Evolutionary conservation across 2,329 filamentous ascomycete genomes (phyloP), one percentile per base, ranked within the genome.

Genomic region (Alternaria sp.): DNA sequence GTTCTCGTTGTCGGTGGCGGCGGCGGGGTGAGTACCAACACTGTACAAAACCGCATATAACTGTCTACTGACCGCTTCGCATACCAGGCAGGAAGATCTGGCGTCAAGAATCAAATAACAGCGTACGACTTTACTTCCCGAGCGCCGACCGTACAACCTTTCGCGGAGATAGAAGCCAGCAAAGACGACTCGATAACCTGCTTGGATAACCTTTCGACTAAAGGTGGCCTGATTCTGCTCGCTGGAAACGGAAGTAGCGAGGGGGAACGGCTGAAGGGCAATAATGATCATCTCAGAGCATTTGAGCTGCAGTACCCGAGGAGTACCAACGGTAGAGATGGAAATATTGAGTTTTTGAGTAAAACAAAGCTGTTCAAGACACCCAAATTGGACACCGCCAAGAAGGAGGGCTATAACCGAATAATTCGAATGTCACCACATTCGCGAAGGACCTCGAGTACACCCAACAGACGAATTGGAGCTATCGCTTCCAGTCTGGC

Each of bases 161-260:
- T 84, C 23, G 86, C 88, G 64, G 91, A 96, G 67, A 83, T 94
- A 71, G 88, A 92, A 58, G 86, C 97, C 48, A 90, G 90, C 68
- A 87, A 93, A 72, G 93, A 97, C 80, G 94, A 98, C 78, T 96
- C 90, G 56, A 91, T 96, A 58, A 92, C 90, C 65, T 93, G 90
- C 54, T 83, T 97, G 49, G 92, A 88, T 40, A 86, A 90, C 51
- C 88, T 92, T 8, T 65, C 84, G 80, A 72, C 84, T 71, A 77
- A 85, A 81, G 78, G 88, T 83, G 69, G 82, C 74, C 51, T 85
- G 72, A 74, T 83, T 72, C 65, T 84, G 68, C 73, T 91, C 65
- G 91, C 93, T 26, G 71, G 71, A 33, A 89, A 97, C 79, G 97
- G 97, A 77, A 93, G 92, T 58, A 90, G 89, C 58, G 83, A 87